Evolutionary conservation across 2,329 filamentous ascomycete genomes (phyloP).

Genomic region (Ascomycota sp.): DNA sequence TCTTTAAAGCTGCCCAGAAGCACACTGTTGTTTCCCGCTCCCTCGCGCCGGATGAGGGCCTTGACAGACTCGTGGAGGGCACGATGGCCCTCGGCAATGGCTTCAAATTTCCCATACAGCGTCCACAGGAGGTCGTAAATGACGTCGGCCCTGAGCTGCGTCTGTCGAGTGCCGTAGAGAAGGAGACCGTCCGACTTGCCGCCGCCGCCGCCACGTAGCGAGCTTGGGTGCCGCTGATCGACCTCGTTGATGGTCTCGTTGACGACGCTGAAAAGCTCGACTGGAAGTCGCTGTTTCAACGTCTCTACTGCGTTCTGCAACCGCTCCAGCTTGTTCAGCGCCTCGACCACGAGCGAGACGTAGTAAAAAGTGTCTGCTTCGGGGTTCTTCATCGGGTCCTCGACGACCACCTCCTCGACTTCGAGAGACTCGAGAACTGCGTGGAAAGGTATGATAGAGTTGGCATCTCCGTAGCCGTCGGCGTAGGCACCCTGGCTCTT

Average conservation of each 20-base stretch:
- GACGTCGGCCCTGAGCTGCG: slow-evolving; percentile 61
- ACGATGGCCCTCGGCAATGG: slow-evolving; percentile 87
- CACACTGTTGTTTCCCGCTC: slow-evolving; percentile 37
- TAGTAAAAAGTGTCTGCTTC: slow-evolving; percentile 94
- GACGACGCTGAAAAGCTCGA: slow-evolving; percentile 83
- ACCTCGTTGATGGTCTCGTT: slow-evolving; percentile 91
- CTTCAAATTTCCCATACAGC: slow-evolving; percentile 89
- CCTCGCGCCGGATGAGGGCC: slow-evolving; percentile 68
- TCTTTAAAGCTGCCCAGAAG: slow-evolving; percentile 84
- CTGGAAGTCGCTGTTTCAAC: slow-evolving; percentile 79
- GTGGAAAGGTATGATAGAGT: slow-evolving; percentile 32
- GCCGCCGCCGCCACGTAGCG: slow-evolving; percentile 37
- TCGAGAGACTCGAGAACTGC: slow-evolving; percentile 39
- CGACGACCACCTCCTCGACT: slow-evolving; percentile 41
- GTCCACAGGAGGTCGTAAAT: slow-evolving; percentile 85
- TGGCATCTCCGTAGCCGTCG: slow-evolving; percentile 25
- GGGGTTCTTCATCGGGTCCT: slow-evolving; percentile 82
- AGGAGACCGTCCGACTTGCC: slow-evolving; percentile 34
- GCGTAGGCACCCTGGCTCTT: slow-evolving; percentile 39
- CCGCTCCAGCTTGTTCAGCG: slow-evolving; percentile 72
- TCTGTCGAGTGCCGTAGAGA: slow-evolving; percentile 47
- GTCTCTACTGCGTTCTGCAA: slow-evolving; percentile 73
- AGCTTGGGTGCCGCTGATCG: slow-evolving; percentile 77
- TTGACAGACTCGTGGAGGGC: slow-evolving; percentile 84
- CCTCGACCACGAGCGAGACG: slow-evolving; percentile 68